Conservation (phyloP, 2,329 filamentous ascomycete species). For the Colletotrichum lindemuthianum region DNA sequence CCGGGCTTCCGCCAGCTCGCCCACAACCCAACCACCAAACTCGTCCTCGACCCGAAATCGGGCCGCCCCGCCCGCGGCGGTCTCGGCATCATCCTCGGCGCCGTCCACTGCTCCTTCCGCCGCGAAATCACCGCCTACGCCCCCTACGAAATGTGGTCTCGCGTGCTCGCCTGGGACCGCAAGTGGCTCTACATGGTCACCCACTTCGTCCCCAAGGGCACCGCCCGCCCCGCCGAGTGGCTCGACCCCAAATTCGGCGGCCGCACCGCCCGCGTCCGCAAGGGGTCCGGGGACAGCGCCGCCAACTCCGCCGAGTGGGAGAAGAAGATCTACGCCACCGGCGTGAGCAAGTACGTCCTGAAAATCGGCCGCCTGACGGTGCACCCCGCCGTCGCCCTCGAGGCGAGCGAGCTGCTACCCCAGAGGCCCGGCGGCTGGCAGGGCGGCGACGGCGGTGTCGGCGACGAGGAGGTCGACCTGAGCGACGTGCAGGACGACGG, state of each 20-base stretch:
- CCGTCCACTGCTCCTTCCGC: slow-evolving; percentile 79
- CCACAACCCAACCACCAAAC: slow-evolving; percentile 57
- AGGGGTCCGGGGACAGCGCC: slow-evolving; percentile 38
- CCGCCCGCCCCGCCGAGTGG: slow-evolving; percentile 65
- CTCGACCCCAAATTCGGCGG: slow-evolving; percentile 56
- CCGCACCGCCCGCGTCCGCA: slow-evolving; percentile 41
- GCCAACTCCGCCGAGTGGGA: slow-evolving; percentile 54
- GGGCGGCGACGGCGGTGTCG: slow-evolving; percentile 54
- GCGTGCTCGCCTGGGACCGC: slow-evolving; percentile 78
- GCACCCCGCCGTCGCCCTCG: slow-evolving; percentile 80
- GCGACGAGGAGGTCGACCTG: slow-evolving; percentile 50
- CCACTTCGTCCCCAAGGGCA: slow-evolving; percentile 74
- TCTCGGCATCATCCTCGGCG: slow-evolving; percentile 75
- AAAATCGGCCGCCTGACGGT: slow-evolving; percentile 86
- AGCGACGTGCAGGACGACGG: slow-evolving; percentile 47
- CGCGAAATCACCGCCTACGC: slow-evolving; percentile 77
- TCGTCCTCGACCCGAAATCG: slow-evolving; percentile 61
- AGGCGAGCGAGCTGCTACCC: slow-evolving; percentile 79
- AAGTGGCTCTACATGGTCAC: slow-evolving; percentile 85
- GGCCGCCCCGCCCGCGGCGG: slow-evolving; percentile 61
- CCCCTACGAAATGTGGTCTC: slow-evolving; percentile 78
- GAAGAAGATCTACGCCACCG: slow-evolving; percentile 76
- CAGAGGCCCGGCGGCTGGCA: slow-evolving; percentile 74
- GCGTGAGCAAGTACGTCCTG: slow-evolving; percentile 83
- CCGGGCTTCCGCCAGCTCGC: slow-evolving; percentile 65